Conservation (phyloP, 768 basidiomycete species). For the Podaxis mareebaensis region DNA sequence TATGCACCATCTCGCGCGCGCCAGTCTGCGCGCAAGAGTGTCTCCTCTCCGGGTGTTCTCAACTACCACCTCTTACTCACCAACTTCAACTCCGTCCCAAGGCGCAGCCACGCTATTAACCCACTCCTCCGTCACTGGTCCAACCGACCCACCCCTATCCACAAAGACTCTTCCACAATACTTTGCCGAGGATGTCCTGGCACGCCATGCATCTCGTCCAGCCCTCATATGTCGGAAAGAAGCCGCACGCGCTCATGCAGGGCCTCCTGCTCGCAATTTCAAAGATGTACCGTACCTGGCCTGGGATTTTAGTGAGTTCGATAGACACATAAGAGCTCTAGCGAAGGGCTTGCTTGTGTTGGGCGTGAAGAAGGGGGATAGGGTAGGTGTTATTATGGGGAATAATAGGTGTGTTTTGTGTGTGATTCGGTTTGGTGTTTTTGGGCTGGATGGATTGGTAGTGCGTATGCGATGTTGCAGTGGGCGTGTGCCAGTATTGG, state of each 20-base stretch:
- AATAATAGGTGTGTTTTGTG: constrained; percentile 67
- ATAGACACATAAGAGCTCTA: constrained; percentile 62
- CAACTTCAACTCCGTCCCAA: background rate
- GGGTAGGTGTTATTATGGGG: constrained; percentile 82
- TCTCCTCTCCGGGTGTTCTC: background rate
- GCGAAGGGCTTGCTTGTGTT: constrained; percentile 68
- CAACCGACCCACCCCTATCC: constrained; percentile 55
- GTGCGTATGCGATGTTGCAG: constrained; percentile 78
- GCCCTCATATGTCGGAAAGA: constrained; percentile 71
- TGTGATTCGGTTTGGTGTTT: background rate
- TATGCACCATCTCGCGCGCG: constrained; percentile 16
- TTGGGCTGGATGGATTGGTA: constrained; percentile 25
- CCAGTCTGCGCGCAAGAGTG: constrained; percentile 10
- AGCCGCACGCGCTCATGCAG: constrained; percentile 55
- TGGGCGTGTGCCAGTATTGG: constrained; percentile 88
- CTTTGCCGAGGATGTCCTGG: constrained; percentile 58
- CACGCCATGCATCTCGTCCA: constrained; percentile 46
- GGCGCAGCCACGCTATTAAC: constrained; percentile 26
- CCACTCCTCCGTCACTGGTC: constrained; percentile 58
- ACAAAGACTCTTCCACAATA: constrained; percentile 59
- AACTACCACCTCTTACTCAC: background rate
- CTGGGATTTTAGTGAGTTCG: constrained; percentile 76
- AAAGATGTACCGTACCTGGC: constrained; percentile 52
- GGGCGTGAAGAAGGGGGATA: constrained; percentile 74
- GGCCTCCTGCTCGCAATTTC: constrained; percentile 55